These are phyloP conservation scores for Chytridium lagenaria DNA, from an alignment of 371 early-diverging fungal genomes.

Conservation along the genomic window DNA sequence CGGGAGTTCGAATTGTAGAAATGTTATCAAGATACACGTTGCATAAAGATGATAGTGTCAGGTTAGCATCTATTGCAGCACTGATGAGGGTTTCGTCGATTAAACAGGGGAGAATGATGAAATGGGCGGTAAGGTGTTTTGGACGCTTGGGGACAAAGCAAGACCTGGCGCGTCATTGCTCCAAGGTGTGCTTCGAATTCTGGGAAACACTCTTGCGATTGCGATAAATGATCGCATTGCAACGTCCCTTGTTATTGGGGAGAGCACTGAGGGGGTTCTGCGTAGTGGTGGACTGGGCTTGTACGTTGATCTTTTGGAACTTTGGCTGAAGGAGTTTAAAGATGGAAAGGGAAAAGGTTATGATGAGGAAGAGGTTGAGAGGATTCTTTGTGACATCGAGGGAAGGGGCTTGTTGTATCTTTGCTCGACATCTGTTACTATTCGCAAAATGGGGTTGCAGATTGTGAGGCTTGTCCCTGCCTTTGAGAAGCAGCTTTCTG, in stretches of 20 bases:
- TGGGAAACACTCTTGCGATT: constrained; percentile 26
- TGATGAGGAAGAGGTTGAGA: constrained; percentile 57
- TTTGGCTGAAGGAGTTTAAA: constrained; percentile 56
- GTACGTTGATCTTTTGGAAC: constrained; percentile 52
- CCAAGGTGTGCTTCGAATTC: constrained; percentile 38
- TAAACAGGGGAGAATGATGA: constrained; percentile 58
- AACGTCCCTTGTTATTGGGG: constrained; percentile 27
- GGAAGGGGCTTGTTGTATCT: constrained; percentile 76
- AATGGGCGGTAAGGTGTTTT: constrained; percentile 18
- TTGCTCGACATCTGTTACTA: constrained; percentile 63
- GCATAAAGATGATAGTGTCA: constrained; percentile 83
- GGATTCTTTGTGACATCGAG: constrained; percentile 74
- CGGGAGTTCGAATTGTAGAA: constrained; percentile 71
- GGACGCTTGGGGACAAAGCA: constrained; percentile 28
- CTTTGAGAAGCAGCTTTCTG: constrained; percentile 27
- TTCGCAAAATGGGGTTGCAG: constrained; percentile 60
- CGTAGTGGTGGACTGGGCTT: constrained; percentile 23
- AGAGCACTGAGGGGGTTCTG: constrained; percentile 21
- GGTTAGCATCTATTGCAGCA: constrained; percentile 69
- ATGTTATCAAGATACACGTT: constrained; percentile 77
- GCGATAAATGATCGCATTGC: constrained; percentile 51
- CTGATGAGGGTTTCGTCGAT: constrained; percentile 68
- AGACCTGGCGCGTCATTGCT: constrained; percentile 28
- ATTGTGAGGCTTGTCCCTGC: constrained; percentile 51
- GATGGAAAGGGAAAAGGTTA: constrained; percentile 5